Base-by-base conservation (phyloP, 2,329 filamentous ascomycete genomes). In the Paecilomyces sp. region DNA sequence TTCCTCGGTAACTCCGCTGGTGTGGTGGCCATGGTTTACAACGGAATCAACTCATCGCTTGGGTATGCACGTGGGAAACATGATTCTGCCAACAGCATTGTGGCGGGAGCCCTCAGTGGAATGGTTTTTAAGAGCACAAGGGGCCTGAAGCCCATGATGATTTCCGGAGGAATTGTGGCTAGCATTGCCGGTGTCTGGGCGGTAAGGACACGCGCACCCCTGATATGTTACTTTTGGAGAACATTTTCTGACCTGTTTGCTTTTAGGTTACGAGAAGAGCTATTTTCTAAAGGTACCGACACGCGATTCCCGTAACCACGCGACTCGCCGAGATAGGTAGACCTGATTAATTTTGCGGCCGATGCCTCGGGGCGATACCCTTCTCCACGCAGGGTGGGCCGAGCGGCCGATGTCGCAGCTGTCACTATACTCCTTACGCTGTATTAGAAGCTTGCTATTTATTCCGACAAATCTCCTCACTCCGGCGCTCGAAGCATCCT, bases 121-220 rank as follows among this genome's bases (percentile, higher is more conserved):
- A 92, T 93, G 83, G 74, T 99, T 13, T 99, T 99, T 80, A 97
- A 97, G 83, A 96, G 92, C 75, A 97, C 95, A 55, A 85, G 90
- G 70, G 94, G 94, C 5, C 64, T 94, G 62, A 85, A 90, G 76
- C 92, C 92, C 34, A 97, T 97, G 92, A 82, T 94, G 80, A 94
- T 97, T 70, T 96, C 92, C 36, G 90, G 92, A 64, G 91, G 88
- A 67, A 88, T 99, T 66, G 92, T 97, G 61, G 94, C 88, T 57
- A 85, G 87, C 51, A 83, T 94, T 63, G 95, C 94, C 58, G 92
- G 90, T 65, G 84, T 80, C 61, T 99, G 95, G 94, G 88, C 92
- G 71, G 93, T 99, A 86, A 78, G 90, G 86, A 55, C n/a, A 60
- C 53, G 61, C 57, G 65, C 62, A 56, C 58, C 52, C 62, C 58